Conservation (phyloP, 371 early-diverging fungal species). For the Mucor racemosus region DNA sequence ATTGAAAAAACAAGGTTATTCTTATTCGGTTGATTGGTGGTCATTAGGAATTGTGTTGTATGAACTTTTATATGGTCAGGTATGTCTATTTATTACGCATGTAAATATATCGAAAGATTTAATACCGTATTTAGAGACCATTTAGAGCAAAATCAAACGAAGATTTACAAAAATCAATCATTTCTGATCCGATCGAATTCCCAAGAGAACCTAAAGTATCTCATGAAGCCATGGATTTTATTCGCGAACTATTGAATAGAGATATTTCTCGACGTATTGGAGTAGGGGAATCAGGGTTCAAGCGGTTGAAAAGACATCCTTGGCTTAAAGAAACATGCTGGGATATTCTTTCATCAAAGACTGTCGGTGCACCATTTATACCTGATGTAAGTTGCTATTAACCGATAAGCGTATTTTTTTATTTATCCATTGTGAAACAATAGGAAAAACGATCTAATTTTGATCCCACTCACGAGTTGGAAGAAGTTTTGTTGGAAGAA, state of each 20-base stretch:
- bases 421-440: neutral
- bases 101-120: neutral
- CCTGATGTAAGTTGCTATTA: constrained; percentile 56
- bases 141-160: constrained; percentile 84
- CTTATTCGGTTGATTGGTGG: constrained; percentile 89
- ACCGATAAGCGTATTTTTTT: neutral
- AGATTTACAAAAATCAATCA: constrained; percentile 66
- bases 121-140: constrained; percentile 62
- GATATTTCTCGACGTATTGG: constrained; percentile 65
- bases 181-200: constrained; percentile 60
- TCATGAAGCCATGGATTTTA: constrained; percentile 57
- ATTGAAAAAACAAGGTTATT: constrained; percentile 73
- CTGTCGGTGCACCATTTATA: constrained; percentile 67
- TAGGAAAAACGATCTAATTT: constrained; percentile 79
- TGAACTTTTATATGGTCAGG: constrained; percentile 41
- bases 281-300: constrained; percentile 53
- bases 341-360: constrained; percentile 59
- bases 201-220: constrained; percentile 62
- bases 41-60: constrained; percentile 85
- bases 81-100: neutral
- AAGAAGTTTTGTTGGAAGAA: constrained; percentile 87
- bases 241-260: constrained; percentile 60
- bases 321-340: constrained; percentile 65
- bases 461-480: constrained; percentile 95
- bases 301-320: constrained; percentile 61